Evolutionary conservation across 257 asterid species (phyloP).

Genomic region (Forsythia suspensa): DNA sequence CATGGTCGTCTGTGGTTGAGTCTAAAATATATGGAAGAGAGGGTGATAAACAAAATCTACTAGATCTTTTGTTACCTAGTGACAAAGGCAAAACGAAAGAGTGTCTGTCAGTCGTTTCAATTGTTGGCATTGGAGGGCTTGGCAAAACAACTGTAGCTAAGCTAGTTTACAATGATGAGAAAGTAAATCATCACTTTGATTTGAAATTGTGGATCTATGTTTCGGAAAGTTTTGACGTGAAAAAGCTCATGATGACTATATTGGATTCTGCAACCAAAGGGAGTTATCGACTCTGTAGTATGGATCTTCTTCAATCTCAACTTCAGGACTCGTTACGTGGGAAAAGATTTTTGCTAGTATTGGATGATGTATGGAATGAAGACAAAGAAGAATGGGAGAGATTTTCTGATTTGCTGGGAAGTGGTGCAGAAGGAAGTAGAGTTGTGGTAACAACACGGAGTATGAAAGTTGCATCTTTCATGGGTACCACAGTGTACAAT

Average conservation of each 20-base stretch:
- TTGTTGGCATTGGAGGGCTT: conserved; percentile 36
- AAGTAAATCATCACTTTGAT: conserved; percentile 14
- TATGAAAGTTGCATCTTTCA: conserved; percentile 18
- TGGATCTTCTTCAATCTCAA: conserved; percentile 8
- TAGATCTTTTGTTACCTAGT: background rate
- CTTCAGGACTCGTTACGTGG: conserved; percentile 17
- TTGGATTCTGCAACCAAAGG: conserved; percentile 14
- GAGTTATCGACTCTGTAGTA: conserved; percentile 12
- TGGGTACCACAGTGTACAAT: conserved; percentile 10
- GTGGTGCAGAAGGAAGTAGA: conserved; percentile 28
- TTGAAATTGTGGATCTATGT: conserved; percentile 18
- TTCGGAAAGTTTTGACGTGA: conserved; percentile 18
- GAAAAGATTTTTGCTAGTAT: conserved; percentile 22
- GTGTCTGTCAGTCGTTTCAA: background rate
- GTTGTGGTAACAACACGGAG: conserved; percentile 30
- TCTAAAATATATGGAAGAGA: background rate
- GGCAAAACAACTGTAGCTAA: conserved; percentile 32
- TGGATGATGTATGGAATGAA: conserved; percentile 35
- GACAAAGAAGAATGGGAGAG: conserved; percentile 25
- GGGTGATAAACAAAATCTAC: background rate
- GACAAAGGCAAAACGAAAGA: background rate
- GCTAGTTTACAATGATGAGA: conserved; percentile 26
- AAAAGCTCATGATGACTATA: conserved; percentile 11
- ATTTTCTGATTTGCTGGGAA: conserved; percentile 9
- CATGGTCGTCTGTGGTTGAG: background rate